A percentile compares a stretch with the other conserved stretches of the same genome.
Evolutionary conservation across 176 grass and related monocot genomes (phyloP).

Genomic region (Triticum dicoccoides): DNA sequence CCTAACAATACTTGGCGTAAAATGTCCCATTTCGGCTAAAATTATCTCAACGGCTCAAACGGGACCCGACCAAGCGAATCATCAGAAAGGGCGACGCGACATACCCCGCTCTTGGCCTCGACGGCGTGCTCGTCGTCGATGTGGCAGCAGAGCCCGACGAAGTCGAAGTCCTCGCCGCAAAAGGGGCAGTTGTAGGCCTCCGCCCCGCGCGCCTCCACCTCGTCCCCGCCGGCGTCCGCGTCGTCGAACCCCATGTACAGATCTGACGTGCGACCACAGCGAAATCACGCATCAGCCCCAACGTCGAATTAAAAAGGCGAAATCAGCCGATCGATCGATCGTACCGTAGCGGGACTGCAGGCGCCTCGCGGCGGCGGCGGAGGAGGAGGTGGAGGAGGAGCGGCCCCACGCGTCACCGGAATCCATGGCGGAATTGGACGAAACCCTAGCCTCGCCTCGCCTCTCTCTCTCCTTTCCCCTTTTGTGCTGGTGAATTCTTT

Average conservation of each 20-base stretch:
- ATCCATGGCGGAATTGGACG: constrained; percentile 33
- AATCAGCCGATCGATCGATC: neutral
- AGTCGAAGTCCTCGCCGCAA: constrained; percentile 83
- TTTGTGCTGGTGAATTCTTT: neutral
- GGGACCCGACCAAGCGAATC: neutral
- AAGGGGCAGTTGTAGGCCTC: constrained; percentile 73
- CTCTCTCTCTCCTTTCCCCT: neutral
- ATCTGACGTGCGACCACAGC: constrained; percentile 28
- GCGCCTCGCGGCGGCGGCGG: constrained; percentile 52
- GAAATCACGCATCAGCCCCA: neutral
- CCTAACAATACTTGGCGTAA: neutral
- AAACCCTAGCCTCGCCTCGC: constrained; percentile 16
- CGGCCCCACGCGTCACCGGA: constrained; percentile 58
- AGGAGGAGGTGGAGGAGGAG: constrained; percentile 40
- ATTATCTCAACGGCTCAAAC: neutral
- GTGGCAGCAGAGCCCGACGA: constrained; percentile 76
- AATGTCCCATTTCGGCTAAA: neutral
- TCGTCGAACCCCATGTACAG: constrained; percentile 70
- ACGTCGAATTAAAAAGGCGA: neutral
- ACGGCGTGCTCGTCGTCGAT: constrained; percentile 82
- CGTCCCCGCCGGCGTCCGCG: constrained; percentile 42
- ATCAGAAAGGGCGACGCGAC: neutral
- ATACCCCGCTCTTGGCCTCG: constrained; percentile 75
- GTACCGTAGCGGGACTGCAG: constrained; percentile 74
- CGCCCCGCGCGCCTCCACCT: constrained; percentile 35